Evolutionary conservation across 2,329 filamentous ascomycete species (phyloP).

Genomic region (Fusarium xyrophilum): DNA sequence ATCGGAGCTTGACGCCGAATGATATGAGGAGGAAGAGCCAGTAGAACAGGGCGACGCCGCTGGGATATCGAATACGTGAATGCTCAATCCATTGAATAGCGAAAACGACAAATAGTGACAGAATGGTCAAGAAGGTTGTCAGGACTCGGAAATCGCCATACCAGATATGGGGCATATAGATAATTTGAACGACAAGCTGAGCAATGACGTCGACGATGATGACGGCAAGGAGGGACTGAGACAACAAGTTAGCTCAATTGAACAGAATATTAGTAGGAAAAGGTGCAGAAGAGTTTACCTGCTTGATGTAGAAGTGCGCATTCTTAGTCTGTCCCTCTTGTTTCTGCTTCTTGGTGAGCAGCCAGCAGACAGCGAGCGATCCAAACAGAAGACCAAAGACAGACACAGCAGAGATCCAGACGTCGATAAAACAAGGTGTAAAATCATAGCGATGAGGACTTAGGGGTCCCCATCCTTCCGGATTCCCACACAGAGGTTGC

Average conservation of each 20-base stretch:
- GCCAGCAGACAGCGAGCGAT: slow-evolving; percentile 77
- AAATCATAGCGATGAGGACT: slow-evolving; percentile 90
- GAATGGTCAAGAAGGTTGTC: slow-evolving; percentile 74
- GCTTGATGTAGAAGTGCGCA: slow-evolving; percentile 91
- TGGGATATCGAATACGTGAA: slow-evolving; percentile 80
- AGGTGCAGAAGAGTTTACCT: slow-evolving; percentile 62
- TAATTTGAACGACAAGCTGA: slow-evolving; percentile 79
- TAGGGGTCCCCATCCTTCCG: slow-evolving; percentile 94
- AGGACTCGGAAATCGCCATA: slow-evolving; percentile 84
- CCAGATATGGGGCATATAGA: slow-evolving; percentile 73
- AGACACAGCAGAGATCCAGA: slow-evolving; percentile 82
- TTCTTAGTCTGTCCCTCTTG: slow-evolving; percentile 73
- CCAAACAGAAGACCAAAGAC: slow-evolving; percentile 81
- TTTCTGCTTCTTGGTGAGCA: slow-evolving; percentile 72
- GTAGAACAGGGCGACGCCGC: slow-evolving; percentile 88
- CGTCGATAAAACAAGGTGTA: slow-evolving; percentile 95
- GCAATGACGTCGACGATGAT: slow-evolving; percentile 72
- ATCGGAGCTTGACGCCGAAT: slow-evolving; percentile 83
- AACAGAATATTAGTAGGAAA: background rate
- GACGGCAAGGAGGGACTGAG: slow-evolving; percentile 65
- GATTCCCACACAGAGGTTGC: slow-evolving; percentile 85
- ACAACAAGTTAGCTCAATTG: slow-evolving; percentile 15
- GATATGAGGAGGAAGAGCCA: slow-evolving; percentile 87
- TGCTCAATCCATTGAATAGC: slow-evolving; percentile 87
- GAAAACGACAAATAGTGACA: slow-evolving; percentile 77